Conservation (phyloP, 2,329 filamentous ascomycete species). For the Sporothrix sp. region DNA sequence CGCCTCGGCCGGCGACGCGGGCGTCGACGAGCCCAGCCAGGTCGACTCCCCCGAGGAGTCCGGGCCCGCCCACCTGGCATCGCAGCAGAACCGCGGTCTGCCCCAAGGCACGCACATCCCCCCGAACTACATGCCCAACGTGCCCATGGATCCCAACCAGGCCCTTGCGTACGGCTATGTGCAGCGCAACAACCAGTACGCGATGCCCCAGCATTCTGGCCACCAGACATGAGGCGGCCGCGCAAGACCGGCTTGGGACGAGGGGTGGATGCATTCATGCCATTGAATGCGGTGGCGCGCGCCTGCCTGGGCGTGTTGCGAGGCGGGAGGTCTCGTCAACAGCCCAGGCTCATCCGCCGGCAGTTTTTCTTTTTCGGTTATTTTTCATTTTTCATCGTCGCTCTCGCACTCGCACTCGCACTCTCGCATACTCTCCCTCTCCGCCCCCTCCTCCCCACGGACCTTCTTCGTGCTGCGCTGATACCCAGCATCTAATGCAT, state of each 20-base stretch:
- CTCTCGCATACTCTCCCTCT: no score
- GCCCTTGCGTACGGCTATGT: slow-evolving; percentile 80
- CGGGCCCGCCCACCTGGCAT: slow-evolving; percentile 62
- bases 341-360: no score
- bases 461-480: slow-evolving; percentile 29
- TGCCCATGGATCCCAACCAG: slow-evolving; percentile 65
- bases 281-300: no score
- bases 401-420: background rate
- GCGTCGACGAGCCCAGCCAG: slow-evolving; percentile 63
- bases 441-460: slow-evolving; percentile 18
- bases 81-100: slow-evolving; percentile 54
- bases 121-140: slow-evolving; percentile 50
- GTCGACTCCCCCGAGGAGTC: slow-evolving; percentile 91
- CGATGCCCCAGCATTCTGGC: slow-evolving; percentile 73
- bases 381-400: background rate
- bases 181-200: slow-evolving; percentile 62
- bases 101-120: slow-evolving; percentile 55
- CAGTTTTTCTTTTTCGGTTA: background rate
- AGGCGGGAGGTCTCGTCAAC: no score
- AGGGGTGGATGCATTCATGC: background rate
- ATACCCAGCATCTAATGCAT: slow-evolving; percentile 53
- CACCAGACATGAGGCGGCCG: slow-evolving; percentile 53
- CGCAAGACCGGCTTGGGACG: no score
- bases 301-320: no score
- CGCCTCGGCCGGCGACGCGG: slow-evolving; percentile 67